These are phyloP conservation scores for Tolypocladium album DNA, from an alignment of 2,329 filamentous ascomycete species.

Conservation along the genomic window DNA sequence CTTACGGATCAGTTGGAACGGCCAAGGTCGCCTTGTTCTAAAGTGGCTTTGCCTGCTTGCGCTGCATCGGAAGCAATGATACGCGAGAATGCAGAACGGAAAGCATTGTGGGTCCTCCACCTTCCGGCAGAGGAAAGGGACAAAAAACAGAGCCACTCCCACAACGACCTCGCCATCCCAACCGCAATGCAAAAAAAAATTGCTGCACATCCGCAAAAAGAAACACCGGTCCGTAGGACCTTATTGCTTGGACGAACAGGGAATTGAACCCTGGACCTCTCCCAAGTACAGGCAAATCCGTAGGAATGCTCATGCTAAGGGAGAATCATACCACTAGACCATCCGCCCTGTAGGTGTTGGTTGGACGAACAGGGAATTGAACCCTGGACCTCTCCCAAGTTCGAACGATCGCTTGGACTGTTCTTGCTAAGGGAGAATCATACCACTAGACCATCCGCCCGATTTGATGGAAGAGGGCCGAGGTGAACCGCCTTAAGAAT, in stretches of 20 bases:
- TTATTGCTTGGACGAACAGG: slow-evolving; percentile 16
- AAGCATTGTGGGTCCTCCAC: no score
- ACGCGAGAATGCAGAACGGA: no score
- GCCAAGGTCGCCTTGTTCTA: no score
- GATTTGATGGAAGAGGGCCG: not conserved
- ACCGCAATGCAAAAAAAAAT: not conserved
- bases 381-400: slow-evolving; percentile 21
- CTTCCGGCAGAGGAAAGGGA: not conserved
- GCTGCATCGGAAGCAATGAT: no score
- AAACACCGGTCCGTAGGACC: not conserved
- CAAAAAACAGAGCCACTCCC: not conserved
- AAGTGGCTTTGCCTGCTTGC: no score
- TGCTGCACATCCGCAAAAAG: not conserved
- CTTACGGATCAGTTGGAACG: no score
- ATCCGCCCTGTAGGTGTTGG: slow-evolving; percentile 12
- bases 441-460: slow-evolving; percentile 10
- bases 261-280: slow-evolving; percentile 24
- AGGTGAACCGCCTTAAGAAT: not conserved
- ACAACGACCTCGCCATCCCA: not conserved
- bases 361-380: slow-evolving; percentile 23
- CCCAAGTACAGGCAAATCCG: slow-evolving; percentile 11
- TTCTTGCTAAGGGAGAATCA: slow-evolving; percentile 21
- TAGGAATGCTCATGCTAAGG: slow-evolving; percentile 16
- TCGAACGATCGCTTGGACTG: slow-evolving; percentile 8
- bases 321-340: slow-evolving; percentile 24